Evolutionary conservation across 2,329 filamentous ascomycete genomes (phyloP).

Genomic region (Pseudocercospora musae): DNA sequence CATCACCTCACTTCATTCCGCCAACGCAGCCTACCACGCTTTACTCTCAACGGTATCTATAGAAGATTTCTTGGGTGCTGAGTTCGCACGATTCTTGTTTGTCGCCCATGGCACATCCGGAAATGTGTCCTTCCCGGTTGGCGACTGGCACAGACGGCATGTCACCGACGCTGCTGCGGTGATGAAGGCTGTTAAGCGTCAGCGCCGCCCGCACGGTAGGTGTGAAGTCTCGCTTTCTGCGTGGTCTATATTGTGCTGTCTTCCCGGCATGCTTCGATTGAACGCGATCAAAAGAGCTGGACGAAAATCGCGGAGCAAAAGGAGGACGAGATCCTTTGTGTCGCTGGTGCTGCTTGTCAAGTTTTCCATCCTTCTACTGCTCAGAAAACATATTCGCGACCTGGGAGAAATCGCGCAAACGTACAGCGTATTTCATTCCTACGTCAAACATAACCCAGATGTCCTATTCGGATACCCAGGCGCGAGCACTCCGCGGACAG

Average conservation of each 20-base stretch:
- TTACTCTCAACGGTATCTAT: neutral
- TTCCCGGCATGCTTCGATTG: neutral
- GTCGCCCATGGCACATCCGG: neutral
- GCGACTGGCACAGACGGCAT: neutral
- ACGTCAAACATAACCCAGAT: conserved; percentile 18
- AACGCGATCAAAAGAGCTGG: neutral
- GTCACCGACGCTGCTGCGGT: neutral
- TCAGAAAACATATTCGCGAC: conserved; percentile 23
- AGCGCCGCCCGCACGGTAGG: neutral
- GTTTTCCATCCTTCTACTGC: neutral
- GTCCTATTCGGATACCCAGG: conserved; percentile 21
- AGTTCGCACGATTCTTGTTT: conserved; percentile 1
- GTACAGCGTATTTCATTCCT: conserved; percentile 24
- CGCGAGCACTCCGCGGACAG: neutral
- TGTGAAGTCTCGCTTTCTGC: neutral
- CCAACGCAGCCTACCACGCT: neutral
- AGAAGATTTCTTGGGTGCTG: neutral
- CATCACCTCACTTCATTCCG: conserved; percentile 2
- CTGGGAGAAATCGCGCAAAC: conserved; percentile 24
- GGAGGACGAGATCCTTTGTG: conserved; percentile 12
- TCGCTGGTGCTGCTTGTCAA: conserved; percentile 4
- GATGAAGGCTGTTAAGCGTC: neutral
- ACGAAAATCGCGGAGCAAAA: neutral
- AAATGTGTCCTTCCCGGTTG: neutral
- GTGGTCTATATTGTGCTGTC: neutral